Evolutionary conservation across 2,329 filamentous ascomycete genomes (phyloP).

Genomic region (Septoria linicola): DNA sequence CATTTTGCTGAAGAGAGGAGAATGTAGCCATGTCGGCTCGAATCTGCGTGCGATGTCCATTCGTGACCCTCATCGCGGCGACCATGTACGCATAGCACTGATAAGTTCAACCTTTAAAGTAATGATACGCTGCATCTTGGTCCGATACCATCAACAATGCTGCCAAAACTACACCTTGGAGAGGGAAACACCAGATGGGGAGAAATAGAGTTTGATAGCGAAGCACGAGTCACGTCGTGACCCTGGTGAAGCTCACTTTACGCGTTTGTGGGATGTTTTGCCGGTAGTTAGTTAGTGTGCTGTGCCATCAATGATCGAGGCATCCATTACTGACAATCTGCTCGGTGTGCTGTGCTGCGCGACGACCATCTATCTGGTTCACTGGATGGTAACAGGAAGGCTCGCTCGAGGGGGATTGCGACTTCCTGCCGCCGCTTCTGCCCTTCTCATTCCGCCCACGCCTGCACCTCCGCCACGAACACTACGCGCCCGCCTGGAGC

Average conservation of each 20-base stretch:
- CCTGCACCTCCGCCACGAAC: conserved; percentile 23
- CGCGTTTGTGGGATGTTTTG: background rate
- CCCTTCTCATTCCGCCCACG: background rate
- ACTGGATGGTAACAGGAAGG: conserved; percentile 35
- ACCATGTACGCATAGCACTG: too few species aligned
- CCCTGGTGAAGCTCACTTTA: background rate
- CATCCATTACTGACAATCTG: conserved; percentile 3
- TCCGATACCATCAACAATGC: too few species aligned
- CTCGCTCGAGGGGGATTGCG: conserved; percentile 30
- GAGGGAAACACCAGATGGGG: background rate
- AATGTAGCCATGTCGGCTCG: too few species aligned
- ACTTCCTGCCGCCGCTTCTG: conserved; percentile 23
- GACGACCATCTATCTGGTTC: conserved; percentile 24
- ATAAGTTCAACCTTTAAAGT: too few species aligned
- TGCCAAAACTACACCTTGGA: too few species aligned
- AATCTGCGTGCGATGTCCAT: too few species aligned
- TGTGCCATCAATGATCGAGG: conserved; percentile 10
- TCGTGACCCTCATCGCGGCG: too few species aligned
- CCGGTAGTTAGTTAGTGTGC: too few species aligned
- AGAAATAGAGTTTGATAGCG: background rate
- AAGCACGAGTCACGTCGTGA: background rate
- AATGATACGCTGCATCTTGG: too few species aligned
- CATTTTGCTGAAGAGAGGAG: too few species aligned
- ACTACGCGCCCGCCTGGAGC: conserved; percentile 14
- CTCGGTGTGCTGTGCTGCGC: conserved; percentile 17